A percentile compares a stretch with the other conserved stretches of the same genome.
These are phyloP conservation scores for Neurospora sp. DNA, from an alignment of 2,329 filamentous ascomycete genomes.

Conservation along the genomic window DNA sequence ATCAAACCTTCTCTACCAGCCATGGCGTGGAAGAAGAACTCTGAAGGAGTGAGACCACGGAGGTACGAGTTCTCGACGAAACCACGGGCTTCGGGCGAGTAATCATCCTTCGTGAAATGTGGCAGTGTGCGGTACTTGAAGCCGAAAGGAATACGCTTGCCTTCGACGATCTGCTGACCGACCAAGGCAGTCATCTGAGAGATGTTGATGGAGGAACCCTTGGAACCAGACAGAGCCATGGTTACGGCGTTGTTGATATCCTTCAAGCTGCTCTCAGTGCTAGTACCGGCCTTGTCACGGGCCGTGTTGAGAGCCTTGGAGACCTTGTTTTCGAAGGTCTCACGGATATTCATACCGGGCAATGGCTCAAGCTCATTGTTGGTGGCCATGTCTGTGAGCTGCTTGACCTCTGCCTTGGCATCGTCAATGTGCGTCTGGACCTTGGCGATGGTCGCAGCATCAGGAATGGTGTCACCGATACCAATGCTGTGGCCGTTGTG, in stretches of 20 bases:
- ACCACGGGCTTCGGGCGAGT: slow-evolving; percentile 90
- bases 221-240: slow-evolving; percentile 94
- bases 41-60: slow-evolving; percentile 84
- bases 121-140: slow-evolving; percentile 97
- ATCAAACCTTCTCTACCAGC: slow-evolving; percentile 99
- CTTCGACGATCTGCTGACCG: slow-evolving; percentile 95
- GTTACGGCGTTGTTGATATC: slow-evolving; percentile 93
- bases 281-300: slow-evolving; percentile 78
- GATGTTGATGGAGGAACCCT: slow-evolving; percentile 98
- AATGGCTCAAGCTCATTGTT: slow-evolving; percentile 82
- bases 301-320: slow-evolving; percentile 80
- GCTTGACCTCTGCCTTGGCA: slow-evolving; percentile 72
- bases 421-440: slow-evolving; percentile 73
- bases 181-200: slow-evolving; percentile 99
- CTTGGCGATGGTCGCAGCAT: slow-evolving; percentile 70
- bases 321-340: slow-evolving; percentile 96
- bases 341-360: slow-evolving; percentile 96
- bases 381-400: slow-evolving; percentile 68
- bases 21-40: slow-evolving; percentile 99
- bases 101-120: slow-evolving; percentile 98
- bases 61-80: slow-evolving; percentile 99
- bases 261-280: slow-evolving; percentile 84
- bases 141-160: slow-evolving; percentile 96
- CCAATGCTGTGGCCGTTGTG: slow-evolving; percentile 97
- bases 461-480: slow-evolving; percentile 95